Percentiles rank a stretch among this genome's conserved stretches.
These are phyloP conservation scores for Holtermannia corniformis DNA, from an alignment of 768 basidiomycete species.

Conservation along the genomic window DNA sequence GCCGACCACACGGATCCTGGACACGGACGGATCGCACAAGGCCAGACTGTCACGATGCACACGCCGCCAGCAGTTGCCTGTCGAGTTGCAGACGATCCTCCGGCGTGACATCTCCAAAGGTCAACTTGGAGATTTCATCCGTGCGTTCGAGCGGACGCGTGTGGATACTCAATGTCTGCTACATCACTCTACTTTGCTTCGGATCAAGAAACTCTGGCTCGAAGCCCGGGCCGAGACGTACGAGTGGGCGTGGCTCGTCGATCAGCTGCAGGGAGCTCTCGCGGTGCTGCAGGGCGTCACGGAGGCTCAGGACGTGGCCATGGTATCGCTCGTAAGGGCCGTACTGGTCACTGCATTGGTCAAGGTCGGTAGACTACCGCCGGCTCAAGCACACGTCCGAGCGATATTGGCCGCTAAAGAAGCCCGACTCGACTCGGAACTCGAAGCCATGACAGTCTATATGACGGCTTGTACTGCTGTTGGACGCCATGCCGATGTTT, in stretches of 20 bases:
- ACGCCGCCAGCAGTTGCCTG: too few species aligned
- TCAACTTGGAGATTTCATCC: background rate
- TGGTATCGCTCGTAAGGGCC: background rate
- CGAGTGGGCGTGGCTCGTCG: background rate
- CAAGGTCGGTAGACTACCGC: background rate
- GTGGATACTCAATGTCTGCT: background rate
- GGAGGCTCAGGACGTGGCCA: background rate
- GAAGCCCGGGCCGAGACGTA: background rate
- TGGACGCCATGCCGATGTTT: background rate
- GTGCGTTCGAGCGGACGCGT: background rate
- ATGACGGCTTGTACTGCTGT: background rate
- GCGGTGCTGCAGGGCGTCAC: background rate
- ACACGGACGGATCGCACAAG: too few species aligned
- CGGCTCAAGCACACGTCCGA: background rate
- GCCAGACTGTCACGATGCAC: too few species aligned
- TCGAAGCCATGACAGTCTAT: background rate
- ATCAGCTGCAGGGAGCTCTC: background rate
- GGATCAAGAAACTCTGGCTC: background rate
- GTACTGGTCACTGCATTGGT: background rate
- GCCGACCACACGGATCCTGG: too few species aligned
- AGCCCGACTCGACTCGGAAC: background rate
- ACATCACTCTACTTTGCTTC: background rate
- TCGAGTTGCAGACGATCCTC: background rate
- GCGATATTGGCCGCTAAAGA: background rate
- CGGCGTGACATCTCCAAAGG: background rate